A percentile compares a stretch with the other conserved stretches of the same genome.
Conservation (phyloP, 306 rosid genomes). For the Cercis canadensis region DNA sequence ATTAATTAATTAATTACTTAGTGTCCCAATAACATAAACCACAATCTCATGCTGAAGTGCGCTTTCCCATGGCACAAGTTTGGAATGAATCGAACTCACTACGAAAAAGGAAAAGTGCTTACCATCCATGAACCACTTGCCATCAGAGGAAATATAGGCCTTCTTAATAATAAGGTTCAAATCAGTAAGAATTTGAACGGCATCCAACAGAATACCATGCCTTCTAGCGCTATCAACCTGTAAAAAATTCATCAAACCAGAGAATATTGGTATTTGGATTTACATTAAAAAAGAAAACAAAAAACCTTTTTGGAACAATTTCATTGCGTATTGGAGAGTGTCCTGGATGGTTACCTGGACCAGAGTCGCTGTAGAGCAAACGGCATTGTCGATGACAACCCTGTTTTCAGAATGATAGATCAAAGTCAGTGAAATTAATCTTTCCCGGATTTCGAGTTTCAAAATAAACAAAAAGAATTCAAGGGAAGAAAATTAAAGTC, state of each 20-base stretch:
- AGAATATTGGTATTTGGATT: neutral
- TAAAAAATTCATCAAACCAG: constrained; percentile 31
- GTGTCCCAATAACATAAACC: too few relatives aligned
- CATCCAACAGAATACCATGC: constrained; percentile 84
- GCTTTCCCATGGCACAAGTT: neutral
- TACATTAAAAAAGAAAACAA: neutral
- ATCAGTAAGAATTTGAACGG: constrained; percentile 88
- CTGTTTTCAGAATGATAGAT: constrained; percentile 50
- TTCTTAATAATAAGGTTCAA: constrained; percentile 79
- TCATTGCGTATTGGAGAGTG: constrained; percentile 8
- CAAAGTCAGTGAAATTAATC: constrained; percentile 49
- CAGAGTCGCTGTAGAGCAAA: constrained; percentile 73
- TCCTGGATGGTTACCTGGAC: constrained; percentile 71
- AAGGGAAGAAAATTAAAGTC: neutral
- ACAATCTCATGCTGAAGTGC: neutral
- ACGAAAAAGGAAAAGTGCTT: constrained; percentile 17
- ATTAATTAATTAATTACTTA: neutral
- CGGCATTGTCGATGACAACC: constrained; percentile 94
- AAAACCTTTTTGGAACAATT: neutral
- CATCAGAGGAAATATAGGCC: constrained; percentile 94
- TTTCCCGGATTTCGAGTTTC: constrained; percentile 11
- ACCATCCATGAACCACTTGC: constrained; percentile 99
- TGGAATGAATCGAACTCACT: neutral
- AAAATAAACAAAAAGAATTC: neutral
- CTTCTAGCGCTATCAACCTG: constrained; percentile 95